Percentiles rank a stretch among this genome's conserved stretches.
Conservation (phyloP, 257 asterid species). For the Lavandula angustifolia region DNA sequence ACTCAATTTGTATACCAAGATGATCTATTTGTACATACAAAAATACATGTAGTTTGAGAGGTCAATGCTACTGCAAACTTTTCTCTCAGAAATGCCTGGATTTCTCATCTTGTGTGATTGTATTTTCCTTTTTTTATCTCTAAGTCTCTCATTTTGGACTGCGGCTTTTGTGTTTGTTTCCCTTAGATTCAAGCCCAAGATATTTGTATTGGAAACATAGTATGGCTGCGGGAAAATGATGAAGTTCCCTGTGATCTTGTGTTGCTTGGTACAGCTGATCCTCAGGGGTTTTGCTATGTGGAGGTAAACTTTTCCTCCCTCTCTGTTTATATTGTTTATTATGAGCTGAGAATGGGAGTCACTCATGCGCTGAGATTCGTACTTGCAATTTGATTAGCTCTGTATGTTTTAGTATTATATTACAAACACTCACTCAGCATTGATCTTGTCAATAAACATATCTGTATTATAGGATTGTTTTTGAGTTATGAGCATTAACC, state of each 20-base stretch:
- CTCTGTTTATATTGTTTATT: constrained; percentile 23
- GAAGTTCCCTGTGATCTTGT: constrained; percentile 98
- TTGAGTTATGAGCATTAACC: background rate
- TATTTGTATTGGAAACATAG: constrained; percentile 82
- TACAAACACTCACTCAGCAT: constrained; percentile 2
- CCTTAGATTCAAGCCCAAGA: constrained; percentile 90
- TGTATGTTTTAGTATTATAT: constrained; percentile 11
- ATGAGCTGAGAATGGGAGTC: constrained; percentile 15
- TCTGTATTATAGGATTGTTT: constrained; percentile 14
- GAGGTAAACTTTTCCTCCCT: constrained; percentile 58
- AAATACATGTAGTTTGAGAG: background rate
- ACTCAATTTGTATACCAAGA: background rate
- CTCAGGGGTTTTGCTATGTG: constrained; percentile 83
- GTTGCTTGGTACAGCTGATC: constrained; percentile 92
- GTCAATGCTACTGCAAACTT: background rate
- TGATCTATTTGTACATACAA: background rate
- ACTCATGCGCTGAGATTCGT: constrained; percentile 8
- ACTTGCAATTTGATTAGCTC: constrained; percentile 20
- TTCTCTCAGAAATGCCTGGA: constrained; percentile 9
- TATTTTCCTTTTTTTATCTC: constrained; percentile 11
- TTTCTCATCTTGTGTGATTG: constrained; percentile 2
- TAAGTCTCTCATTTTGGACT: background rate
- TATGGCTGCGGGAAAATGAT: constrained; percentile 99
- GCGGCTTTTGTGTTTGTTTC: constrained; percentile 26
- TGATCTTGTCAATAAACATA: constrained; percentile 18